phyloP scores from a whole-genome alignment of 495 filamentous ascomycete genomes.

The Aspergillus kassunensis region DNA sequence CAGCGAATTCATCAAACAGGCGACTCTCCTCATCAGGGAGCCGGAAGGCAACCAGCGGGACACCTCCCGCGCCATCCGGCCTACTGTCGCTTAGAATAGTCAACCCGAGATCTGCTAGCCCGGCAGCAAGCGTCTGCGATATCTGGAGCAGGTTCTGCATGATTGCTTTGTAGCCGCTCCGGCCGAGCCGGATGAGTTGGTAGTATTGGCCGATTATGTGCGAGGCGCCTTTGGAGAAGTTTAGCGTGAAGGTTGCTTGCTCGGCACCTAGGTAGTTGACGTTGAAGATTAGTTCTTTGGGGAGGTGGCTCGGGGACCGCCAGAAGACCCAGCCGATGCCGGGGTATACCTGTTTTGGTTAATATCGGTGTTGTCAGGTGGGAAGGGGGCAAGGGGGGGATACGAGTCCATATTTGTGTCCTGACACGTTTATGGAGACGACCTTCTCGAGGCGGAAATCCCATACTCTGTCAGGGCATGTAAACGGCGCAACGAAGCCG shows the following conservation, averaged over 20 bases:
- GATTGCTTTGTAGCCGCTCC: constrained; percentile 79
- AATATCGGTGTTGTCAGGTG: neutral
- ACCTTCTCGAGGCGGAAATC: constrained; percentile 85
- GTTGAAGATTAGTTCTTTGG: constrained; percentile 91
- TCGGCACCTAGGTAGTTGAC: constrained; percentile 96
- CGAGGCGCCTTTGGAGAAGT: constrained; percentile 89
- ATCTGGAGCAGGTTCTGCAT: constrained; percentile 84
- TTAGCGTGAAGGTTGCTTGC: constrained; percentile 95
- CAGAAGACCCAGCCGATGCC: constrained; percentile 92
- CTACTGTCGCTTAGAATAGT: constrained; percentile 74
- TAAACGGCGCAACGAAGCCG: constrained; percentile 87
- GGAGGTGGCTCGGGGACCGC: constrained; percentile 77
- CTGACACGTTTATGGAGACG: constrained; percentile 86
- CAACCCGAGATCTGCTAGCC: constrained; percentile 70
- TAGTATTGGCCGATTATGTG: constrained; percentile 97
- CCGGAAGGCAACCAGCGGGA: constrained; percentile 84
- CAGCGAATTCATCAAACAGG: constrained; percentile 75
- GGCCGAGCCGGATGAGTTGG: constrained; percentile 87
- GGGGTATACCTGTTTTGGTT: constrained; percentile 61
- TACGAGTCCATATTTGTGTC: constrained; percentile 77
- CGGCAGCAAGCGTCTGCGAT: constrained; percentile 70
- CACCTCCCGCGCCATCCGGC: constrained; percentile 52
- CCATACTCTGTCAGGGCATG: constrained; percentile 76
- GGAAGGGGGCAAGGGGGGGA: neutral
- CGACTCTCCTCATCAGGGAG: constrained; percentile 55